Evolutionary conservation across 2,329 filamentous ascomycete genomes (phyloP), one percentile per base, ranked within the genome.

Genomic region (Ophiognomonia clavigignenti-juglandacearum): DNA sequence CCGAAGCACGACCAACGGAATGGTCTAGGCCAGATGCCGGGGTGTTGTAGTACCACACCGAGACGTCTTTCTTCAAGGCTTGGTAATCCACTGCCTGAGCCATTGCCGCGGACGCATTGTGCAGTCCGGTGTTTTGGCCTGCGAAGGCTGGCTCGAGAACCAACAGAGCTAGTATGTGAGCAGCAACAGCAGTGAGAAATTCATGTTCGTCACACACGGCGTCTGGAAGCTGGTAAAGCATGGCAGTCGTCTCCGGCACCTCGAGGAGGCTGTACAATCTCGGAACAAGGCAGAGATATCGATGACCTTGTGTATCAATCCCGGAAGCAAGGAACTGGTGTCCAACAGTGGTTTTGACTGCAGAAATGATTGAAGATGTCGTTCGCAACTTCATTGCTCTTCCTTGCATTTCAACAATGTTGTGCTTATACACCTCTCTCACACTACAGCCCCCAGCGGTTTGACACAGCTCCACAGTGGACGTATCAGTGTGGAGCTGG

Each of bases 321-420:
- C 41, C 41, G 6, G 35, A 4, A 10, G 11, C 20, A 11, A 43
- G 41, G 31, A 43, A 43, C 41, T 34, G 32, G 19, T 43, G 41
- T 4, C 41, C 47, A 19, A 26, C 23, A n/a, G 44, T 24, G 18
- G 37, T 38, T 6, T 32, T 26, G 5, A 52, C 26, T 5, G 35
- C 37, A 7, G 47, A 50, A 9, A 29, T 23, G 9, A 27, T 31
- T 1, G 43, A 4, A 13, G 14, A 18, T 0, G 19, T 11, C 2
- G n/a, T 35, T 16, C 3, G 13, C 6, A 29, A 18, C 32, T 8
- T 20, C 4, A 35, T 10, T 4, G 31, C 16, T 13, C 4, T 8
- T 10, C 18, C 32, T n/a, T 37, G 35, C 27, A 3, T 13, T n/a
- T 27, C 22, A 24, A 8, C 23, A 16, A n/a, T 19, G 23, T 43